Evolutionary conservation across 345 rosid genomes (phyloP).

Genomic region (Atalantia buxifolia): DNA sequence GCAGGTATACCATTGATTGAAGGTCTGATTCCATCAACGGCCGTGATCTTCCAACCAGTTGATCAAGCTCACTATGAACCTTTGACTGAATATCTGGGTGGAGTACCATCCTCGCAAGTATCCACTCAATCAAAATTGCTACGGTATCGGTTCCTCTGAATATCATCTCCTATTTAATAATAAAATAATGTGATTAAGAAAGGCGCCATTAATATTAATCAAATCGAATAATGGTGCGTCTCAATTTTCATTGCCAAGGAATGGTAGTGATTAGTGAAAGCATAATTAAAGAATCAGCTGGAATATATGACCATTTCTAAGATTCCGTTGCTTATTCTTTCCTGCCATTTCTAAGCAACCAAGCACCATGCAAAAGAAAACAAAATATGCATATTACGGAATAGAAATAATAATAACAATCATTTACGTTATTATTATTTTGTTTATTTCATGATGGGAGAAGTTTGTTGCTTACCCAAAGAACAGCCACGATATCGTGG

Average conservation of each 20-base stretch:
- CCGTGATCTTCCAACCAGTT: conserved; percentile 42
- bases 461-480: conserved; percentile 17
- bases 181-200: background rate
- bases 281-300: background rate
- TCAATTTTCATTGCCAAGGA: background rate
- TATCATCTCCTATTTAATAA: conserved; percentile 45
- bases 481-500: conserved; percentile 19
- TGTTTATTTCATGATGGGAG: background rate
- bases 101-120: conserved; percentile 51
- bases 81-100: conserved; percentile 49
- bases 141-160: conserved; percentile 60
- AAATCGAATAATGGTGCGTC: background rate
- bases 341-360: background rate
- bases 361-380: conserved; percentile 15
- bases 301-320: background rate
- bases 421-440: background rate
- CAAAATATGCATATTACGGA: background rate
- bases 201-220: background rate
- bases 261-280: background rate
- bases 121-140: conserved; percentile 55
- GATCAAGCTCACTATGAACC: conserved; percentile 45
- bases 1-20: conserved; percentile 29
- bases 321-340: conserved; percentile 8
- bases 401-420: too few species aligned
- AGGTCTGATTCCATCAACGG: conserved; percentile 36